Evolutionary conservation across 208 protist species (phyloP).

Genomic region (Crithidia sp.): DNA sequence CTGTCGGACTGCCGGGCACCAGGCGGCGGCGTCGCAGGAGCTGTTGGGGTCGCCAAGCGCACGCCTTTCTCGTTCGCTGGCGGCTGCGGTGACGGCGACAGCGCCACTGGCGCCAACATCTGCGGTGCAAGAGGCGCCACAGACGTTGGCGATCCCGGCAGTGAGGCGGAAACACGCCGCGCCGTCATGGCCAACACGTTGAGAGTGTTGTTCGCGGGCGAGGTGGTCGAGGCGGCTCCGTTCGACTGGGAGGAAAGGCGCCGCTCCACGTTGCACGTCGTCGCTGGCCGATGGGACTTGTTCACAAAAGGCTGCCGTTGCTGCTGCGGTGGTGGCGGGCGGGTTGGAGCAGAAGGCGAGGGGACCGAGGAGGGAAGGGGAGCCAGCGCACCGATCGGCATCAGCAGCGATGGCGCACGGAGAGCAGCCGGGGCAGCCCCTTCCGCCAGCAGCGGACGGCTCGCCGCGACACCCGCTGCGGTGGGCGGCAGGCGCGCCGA

Average conservation of each 20-base stretch:
- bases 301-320: background rate
- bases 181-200: background rate
- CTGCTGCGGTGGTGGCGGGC: background rate
- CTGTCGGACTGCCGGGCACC: too few relatives aligned
- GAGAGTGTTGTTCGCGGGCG: background rate
- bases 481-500: too few relatives aligned
- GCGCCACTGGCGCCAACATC: background rate
- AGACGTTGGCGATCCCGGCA: background rate
- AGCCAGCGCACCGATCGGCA: background rate
- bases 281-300: conserved; percentile 1
- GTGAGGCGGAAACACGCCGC: conserved; percentile 10
- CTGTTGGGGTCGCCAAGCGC: background rate
- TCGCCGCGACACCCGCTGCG: too few relatives aligned
- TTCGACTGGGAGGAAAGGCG: background rate
- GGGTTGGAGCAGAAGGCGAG: background rate
- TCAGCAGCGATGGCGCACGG: background rate
- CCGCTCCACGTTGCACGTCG: conserved; percentile 10
- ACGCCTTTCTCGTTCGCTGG: background rate
- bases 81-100: background rate
- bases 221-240: background rate
- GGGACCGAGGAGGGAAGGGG: background rate
- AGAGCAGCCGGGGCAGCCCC: background rate
- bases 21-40: background rate
- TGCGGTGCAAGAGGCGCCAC: background rate
- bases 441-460: background rate